phyloP scores from a whole-genome alignment of 1,284 basidiomycete species.

The Ceratobasidium sp. region DNA sequence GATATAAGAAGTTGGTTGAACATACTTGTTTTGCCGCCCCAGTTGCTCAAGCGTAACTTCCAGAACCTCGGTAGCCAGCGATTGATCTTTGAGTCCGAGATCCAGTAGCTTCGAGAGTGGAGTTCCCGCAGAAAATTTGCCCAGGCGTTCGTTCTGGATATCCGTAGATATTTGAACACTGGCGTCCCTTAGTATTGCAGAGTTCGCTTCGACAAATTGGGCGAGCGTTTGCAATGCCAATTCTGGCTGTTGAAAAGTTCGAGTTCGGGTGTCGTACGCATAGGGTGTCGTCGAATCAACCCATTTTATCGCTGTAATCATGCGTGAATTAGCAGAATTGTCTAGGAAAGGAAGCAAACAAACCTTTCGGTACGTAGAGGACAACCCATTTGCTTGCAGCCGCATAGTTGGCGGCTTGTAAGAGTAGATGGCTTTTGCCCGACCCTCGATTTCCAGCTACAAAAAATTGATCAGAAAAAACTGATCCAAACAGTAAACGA shows the following conservation, averaged over 20 bases:
- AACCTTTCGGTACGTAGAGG: slow-evolving; percentile 86
- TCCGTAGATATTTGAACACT: slow-evolving; percentile 41
- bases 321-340: background rate
- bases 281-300: slow-evolving; percentile 82
- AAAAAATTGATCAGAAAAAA: slow-evolving; percentile 31
- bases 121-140: slow-evolving; percentile 55
- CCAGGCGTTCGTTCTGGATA: slow-evolving; percentile 55
- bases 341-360: slow-evolving; percentile 41
- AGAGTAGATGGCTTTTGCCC: slow-evolving; percentile 83
- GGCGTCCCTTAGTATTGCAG: slow-evolving; percentile 13
- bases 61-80: slow-evolving; percentile 69
- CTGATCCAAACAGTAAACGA: background rate
- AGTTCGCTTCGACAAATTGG: slow-evolving; percentile 65
- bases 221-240: slow-evolving; percentile 67
- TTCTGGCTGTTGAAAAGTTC: slow-evolving; percentile 80
- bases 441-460: slow-evolving; percentile 78
- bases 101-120: slow-evolving; percentile 66
- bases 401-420: slow-evolving; percentile 83
- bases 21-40: slow-evolving; percentile 69
- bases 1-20: too few species aligned
- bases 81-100: slow-evolving; percentile 62
- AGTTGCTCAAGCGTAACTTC: slow-evolving; percentile 70
- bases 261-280: slow-evolving; percentile 75
- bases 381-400: slow-evolving; percentile 80
- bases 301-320: slow-evolving; percentile 63